Evolutionary conservation across 2,329 filamentous ascomycete species (phyloP).

Genomic region (Aureobasidium sp.): DNA sequence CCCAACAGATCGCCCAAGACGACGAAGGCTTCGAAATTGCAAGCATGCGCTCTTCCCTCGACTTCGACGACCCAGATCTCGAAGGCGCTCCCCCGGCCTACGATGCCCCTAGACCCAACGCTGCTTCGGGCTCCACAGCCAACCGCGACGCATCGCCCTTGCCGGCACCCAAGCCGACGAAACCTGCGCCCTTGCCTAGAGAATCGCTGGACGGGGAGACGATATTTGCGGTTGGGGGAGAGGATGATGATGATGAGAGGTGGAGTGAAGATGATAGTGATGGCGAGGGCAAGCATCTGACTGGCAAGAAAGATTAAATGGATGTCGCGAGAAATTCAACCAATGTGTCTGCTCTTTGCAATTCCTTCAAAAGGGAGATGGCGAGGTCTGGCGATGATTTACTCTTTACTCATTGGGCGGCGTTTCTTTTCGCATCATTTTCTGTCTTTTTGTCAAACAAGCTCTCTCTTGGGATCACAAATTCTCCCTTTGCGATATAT

Average conservation of each 20-base stretch:
- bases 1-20: slow-evolving; percentile 74
- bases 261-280: slow-evolving; percentile 63
- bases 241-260: slow-evolving; percentile 60
- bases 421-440: not conserved
- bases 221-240: slow-evolving; percentile 86
- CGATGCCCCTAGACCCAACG: slow-evolving; percentile 16
- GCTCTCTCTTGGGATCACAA: not conserved
- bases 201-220: slow-evolving; percentile 79
- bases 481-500: too few species aligned
- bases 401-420: not conserved
- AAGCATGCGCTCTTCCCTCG: slow-evolving; percentile 71
- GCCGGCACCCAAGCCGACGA: slow-evolving; percentile 46
- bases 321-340: not conserved
- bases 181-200: slow-evolving; percentile 43
- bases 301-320: slow-evolving; percentile 33
- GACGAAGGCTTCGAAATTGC: slow-evolving; percentile 97
- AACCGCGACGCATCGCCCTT: slow-evolving; percentile 41
- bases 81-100: slow-evolving; percentile 24
- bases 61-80: slow-evolving; percentile 51
- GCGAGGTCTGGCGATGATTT: not conserved
- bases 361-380: not conserved
- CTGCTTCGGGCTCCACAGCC: slow-evolving; percentile 10
- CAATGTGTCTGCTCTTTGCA: not conserved
- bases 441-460: not conserved
- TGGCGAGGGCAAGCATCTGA: slow-evolving; percentile 44